These are phyloP conservation scores for Gonium pectorale DNA, from an alignment of 139 green algal species.

Conservation along the genomic window DNA sequence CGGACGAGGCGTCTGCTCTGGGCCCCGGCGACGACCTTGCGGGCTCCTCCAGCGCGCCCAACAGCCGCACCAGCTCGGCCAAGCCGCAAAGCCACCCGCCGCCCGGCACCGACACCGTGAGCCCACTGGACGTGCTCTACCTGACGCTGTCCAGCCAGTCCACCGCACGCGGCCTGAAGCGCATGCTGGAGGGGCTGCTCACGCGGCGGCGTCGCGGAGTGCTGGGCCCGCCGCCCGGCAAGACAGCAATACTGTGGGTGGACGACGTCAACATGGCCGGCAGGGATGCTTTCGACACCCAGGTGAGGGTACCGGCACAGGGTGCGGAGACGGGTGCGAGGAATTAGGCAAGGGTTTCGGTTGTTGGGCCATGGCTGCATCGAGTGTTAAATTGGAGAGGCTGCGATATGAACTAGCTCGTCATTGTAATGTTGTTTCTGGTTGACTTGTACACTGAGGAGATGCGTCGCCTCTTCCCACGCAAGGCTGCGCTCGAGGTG, in stretches of 20 bases:
- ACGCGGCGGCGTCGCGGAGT: conserved; percentile 61
- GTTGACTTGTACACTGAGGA: not conserved
- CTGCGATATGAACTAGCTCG: too few relatives aligned
- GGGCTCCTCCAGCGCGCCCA: not conserved
- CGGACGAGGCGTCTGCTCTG: conserved; percentile 8
- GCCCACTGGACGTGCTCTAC: conserved; percentile 46
- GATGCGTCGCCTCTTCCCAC: conserved; percentile 8
- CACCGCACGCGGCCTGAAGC: conserved; percentile 63
- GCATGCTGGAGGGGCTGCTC: conserved; percentile 66
- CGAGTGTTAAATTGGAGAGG: too few relatives aligned
- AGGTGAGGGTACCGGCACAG: too few relatives aligned
- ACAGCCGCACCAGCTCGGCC: too few relatives aligned
- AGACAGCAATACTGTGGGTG: conserved; percentile 69
- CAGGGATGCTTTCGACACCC: conserved; percentile 45
- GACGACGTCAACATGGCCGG: conserved; percentile 68
- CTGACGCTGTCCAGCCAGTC: conserved; percentile 64
- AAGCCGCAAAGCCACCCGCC: too few relatives aligned
- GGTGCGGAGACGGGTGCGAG: too few relatives aligned
- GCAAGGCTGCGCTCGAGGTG: conserved; percentile 61
- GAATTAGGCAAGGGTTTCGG: too few relatives aligned
- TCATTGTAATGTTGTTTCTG: too few relatives aligned
- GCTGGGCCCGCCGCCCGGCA: conserved; percentile 64
- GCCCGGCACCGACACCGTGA: not conserved
- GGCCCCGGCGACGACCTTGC: not conserved
- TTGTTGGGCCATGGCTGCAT: too few relatives aligned